Conservation (phyloP, 2,329 filamentous ascomycete species). For the Penicillium sp. region DNA sequence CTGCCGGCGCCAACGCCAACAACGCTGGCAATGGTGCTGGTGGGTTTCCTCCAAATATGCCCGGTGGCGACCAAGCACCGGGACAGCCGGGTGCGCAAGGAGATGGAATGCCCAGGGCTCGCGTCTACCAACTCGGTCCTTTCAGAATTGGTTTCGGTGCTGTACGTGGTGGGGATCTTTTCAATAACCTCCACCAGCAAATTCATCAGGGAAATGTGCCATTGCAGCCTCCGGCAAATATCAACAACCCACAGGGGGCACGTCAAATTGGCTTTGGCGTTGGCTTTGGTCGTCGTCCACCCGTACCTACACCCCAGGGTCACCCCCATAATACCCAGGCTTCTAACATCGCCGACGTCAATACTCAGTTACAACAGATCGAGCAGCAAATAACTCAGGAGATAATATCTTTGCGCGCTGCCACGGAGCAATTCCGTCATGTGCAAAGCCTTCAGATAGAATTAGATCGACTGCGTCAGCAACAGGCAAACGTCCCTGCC, state of each 20-base stretch:
- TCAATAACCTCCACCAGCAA: slow-evolving; percentile 69
- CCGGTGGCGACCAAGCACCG: slow-evolving; percentile 43
- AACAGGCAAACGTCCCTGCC: slow-evolving; percentile 39
- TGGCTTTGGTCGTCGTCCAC: slow-evolving; percentile 42
- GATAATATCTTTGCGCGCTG: slow-evolving; percentile 64
- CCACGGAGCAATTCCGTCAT: slow-evolving; percentile 70
- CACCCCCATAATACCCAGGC: not conserved
- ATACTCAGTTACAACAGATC: slow-evolving; percentile 66
- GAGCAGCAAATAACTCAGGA: slow-evolving; percentile 73
- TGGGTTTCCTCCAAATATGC: slow-evolving; percentile 34
- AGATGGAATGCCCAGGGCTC: slow-evolving; percentile 53
- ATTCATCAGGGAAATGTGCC: slow-evolving; percentile 57
- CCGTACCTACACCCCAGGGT: slow-evolving; percentile 20
- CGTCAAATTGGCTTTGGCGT: slow-evolving; percentile 48
- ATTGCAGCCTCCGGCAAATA: slow-evolving; percentile 38
- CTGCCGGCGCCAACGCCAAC: slow-evolving; percentile 35
- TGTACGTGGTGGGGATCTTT: slow-evolving; percentile 61
- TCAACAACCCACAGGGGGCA: slow-evolving; percentile 37
- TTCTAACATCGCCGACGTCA: slow-evolving; percentile 47
- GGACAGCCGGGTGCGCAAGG: slow-evolving; percentile 43
- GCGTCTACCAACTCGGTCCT: slow-evolving; percentile 74
- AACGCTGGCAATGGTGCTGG: slow-evolving; percentile 31
- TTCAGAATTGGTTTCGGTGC: slow-evolving; percentile 72
- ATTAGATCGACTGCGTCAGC: slow-evolving; percentile 65
- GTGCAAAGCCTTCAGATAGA: slow-evolving; percentile 71